Conservation (phyloP, 2,329 filamentous ascomycete genomes). For the Pseudogymnoascus verrucosus region DNA sequence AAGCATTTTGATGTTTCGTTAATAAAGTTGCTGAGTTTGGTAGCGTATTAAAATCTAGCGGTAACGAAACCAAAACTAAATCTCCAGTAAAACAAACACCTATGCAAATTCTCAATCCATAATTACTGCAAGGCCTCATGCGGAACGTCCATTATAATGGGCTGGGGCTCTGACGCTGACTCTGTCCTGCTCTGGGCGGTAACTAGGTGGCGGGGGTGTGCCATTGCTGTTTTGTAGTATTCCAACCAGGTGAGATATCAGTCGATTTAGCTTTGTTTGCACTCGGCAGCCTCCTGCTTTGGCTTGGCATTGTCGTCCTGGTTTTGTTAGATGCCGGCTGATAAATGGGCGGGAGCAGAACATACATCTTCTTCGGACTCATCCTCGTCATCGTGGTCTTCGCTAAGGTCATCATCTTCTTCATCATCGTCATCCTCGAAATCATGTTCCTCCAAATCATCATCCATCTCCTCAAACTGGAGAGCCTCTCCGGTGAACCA, state of each 20-base stretch:
- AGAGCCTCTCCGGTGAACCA: conserved; percentile 99
- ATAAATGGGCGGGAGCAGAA: conserved; percentile 9
- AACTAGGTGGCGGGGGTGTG: background rate
- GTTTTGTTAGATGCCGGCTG: background rate
- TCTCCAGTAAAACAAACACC: conserved; percentile 10
- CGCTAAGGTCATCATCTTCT: conserved; percentile 77
- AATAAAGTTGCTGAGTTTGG: conserved; percentile 8
- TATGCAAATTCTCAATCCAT: conserved; percentile 9
- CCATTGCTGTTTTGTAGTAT: conserved; percentile 6
- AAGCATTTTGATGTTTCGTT: background rate
- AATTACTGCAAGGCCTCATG: conserved; percentile 7
- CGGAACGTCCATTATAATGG: conserved; percentile 2
- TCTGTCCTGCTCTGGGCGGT: conserved; percentile 9
- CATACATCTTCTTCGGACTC: conserved; percentile 72
- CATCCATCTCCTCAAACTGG: conserved; percentile 86
- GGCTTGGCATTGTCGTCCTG: conserved; percentile 84
- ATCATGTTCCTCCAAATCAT: conserved; percentile 74
- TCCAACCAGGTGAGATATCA: conserved; percentile 12
- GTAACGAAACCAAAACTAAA: conserved; percentile 9
- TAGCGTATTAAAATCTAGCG: conserved; percentile 10
- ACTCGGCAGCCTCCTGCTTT: conserved; percentile 90
- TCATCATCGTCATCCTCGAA: conserved; percentile 83
- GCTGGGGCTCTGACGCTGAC: background rate
- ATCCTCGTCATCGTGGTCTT: conserved; percentile 71
- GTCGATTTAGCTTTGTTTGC: conserved; percentile 75